Percentiles rank a stretch among this genome's conserved stretches.
Evolutionary conservation across 225 moss, liverwort and hornwort species (phyloP).

Genomic region (Physcomitrellopsis africana): DNA sequence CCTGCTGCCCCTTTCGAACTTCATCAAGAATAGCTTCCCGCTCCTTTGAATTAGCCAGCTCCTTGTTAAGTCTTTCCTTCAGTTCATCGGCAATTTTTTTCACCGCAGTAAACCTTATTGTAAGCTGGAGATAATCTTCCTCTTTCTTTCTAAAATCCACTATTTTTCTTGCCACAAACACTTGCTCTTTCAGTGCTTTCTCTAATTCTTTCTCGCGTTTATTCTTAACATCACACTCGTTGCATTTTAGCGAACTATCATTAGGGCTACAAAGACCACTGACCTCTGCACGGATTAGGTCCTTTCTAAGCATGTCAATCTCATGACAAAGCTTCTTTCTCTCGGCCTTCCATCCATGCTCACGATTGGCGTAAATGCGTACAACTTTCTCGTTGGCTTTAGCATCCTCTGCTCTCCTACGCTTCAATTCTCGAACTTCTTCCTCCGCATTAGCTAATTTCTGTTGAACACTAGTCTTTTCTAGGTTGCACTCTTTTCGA

Average conservation of each 20-base stretch:
- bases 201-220: constrained; percentile 38
- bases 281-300: constrained; percentile 25
- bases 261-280: constrained; percentile 31
- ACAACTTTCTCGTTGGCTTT: constrained; percentile 58
- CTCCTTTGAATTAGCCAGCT: constrained; percentile 26
- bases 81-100: constrained; percentile 24
- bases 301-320: constrained; percentile 45
- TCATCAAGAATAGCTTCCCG: constrained; percentile 32
- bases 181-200: constrained; percentile 35
- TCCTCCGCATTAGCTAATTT: constrained; percentile 29
- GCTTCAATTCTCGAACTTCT: constrained; percentile 33
- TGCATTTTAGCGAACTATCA: constrained; percentile 19
- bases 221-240: constrained; percentile 39
- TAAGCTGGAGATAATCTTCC: constrained; percentile 32
- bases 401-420: constrained; percentile 41
- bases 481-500: constrained; percentile 38
- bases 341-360: constrained; percentile 47
- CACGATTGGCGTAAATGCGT: constrained; percentile 47
- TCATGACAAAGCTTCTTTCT: constrained; percentile 44
- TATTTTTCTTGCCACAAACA: constrained; percentile 29
- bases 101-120: constrained; percentile 26
- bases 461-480: constrained; percentile 27
- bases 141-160: constrained; percentile 39
- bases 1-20: constrained; percentile 30
- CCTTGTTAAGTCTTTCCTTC: constrained; percentile 32